Base-by-base conservation (phyloP, 345 rosid species). In the Zanthoxylum bungeanum region DNA sequence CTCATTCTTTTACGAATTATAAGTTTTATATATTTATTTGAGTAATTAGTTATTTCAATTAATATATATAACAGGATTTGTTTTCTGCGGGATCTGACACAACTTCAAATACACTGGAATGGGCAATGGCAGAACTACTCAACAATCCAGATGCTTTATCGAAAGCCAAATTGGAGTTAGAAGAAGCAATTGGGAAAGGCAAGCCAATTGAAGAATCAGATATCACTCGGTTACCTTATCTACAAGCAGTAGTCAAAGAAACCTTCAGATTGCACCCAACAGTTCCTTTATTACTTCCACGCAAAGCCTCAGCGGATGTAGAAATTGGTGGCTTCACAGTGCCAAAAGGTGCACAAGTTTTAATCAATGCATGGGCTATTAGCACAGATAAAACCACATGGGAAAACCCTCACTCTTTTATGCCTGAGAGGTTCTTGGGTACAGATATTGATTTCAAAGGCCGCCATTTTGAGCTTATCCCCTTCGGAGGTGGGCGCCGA, bases 51-150 rank as follows among this genome's bases (percentile, higher is more conserved):
- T n/a, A n/a, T n/a, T n/a, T n/a, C n/a, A n/a, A n/a, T n/a, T n/a
- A n/a, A n/a, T n/a, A n/a, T n/a, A n/a, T n/a, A n/a, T n/a, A 42
- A 39, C 71, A 84, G 86, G 85, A 60, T 46, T 60, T 87, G 36
- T 82, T 87, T 39, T 78, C 5, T 19, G 84, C 84, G 0, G 88
- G 88, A 4, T 73, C 85, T 1, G 87, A 86, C 25, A 80, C 85
- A 25, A 84, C 83, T 28, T 75, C 87, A 8, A 77, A 44, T 76
- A 79, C 88, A 12, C 4, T 88, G 52, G 87, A 88, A 37, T 86
- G 89, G 90, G 88, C 89, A 56, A 69, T 84, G 88, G 58, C 82
- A 2, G 90, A 88, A 62, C 34, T 86, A 8, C 79, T 86, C 30
- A 68, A 28, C 1, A 71, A 70, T 16, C 87, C 87, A 8, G n/a